phyloP scores from a whole-genome alignment of 1,284 basidiomycete genomes.

The Moesziomyces parantarcticus region DNA sequence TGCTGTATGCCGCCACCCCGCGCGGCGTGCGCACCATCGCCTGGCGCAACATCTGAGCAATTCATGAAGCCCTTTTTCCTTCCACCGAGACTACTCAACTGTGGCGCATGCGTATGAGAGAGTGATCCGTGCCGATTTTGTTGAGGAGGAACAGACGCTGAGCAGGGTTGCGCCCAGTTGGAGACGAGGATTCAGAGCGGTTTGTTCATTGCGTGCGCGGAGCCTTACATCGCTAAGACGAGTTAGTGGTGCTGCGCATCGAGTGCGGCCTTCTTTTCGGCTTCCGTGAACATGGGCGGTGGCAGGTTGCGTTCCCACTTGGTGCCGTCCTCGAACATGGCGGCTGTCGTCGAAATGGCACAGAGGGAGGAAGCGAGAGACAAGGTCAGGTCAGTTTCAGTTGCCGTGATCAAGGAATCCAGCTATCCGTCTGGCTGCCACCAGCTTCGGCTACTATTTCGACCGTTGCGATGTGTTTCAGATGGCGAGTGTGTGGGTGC shows the following conservation, averaged over 20 bases:
- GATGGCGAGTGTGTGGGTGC: background rate
- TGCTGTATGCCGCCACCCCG: constrained; percentile 23
- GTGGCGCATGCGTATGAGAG: background rate
- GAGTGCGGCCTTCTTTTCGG: constrained; percentile 65
- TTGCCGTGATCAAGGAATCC: background rate
- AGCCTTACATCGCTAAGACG: background rate
- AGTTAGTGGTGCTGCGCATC: constrained; percentile 49
- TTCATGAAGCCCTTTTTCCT: background rate
- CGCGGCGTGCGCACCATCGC: constrained; percentile 24
- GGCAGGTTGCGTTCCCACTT: constrained; percentile 63
- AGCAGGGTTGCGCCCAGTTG: background rate
- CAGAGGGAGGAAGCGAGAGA: background rate
- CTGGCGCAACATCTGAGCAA: constrained; percentile 2
- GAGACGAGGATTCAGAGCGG: background rate
- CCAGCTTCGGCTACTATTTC: background rate
- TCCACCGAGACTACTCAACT: background rate
- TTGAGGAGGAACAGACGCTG: too few relatives aligned
- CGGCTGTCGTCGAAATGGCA: constrained; percentile 38
- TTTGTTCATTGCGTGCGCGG: background rate
- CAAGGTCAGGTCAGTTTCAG: constrained; percentile 7
- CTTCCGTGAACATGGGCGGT: constrained; percentile 64
- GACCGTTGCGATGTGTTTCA: background rate
- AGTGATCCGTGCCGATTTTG: background rate
- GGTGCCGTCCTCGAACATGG: constrained; percentile 66
- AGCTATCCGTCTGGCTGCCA: background rate